Conservation (phyloP, 1,139 yeast species). For the Pichia sp. region DNA sequence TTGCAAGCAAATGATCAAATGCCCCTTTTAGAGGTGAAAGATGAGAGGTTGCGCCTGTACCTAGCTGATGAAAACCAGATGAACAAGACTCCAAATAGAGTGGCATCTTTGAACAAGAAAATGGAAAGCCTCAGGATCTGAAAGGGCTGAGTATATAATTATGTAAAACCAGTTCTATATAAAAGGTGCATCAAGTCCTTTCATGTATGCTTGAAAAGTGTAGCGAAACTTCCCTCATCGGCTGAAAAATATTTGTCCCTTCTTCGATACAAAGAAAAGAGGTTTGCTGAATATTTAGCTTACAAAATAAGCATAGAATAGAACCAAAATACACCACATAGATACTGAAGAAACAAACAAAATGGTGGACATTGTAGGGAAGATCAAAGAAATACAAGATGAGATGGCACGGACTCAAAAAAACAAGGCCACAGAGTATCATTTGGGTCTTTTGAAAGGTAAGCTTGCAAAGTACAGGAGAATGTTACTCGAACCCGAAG, state of each 20-base stretch:
- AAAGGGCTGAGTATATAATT: background rate
- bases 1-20: conserved; percentile 60
- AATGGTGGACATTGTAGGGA: conserved; percentile 46
- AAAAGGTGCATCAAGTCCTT: background rate
- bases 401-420: conserved; percentile 94
- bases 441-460: conserved; percentile 88
- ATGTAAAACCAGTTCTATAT: too few species aligned
- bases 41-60: conserved; percentile 63
- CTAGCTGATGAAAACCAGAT: conserved; percentile 51
- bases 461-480: conserved; percentile 92
- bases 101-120: conserved; percentile 10
- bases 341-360: background rate
- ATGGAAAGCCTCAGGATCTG: conserved; percentile 12
- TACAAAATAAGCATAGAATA: background rate
- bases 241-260: background rate
- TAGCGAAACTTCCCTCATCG: background rate
- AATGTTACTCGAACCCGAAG: conserved; percentile 86
- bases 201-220: background rate
- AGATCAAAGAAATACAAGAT: conserved; percentile 85
- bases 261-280: background rate
- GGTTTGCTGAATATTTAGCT: background rate
- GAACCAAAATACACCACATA: too few species aligned
- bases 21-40: conserved; percentile 52
- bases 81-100: conserved; percentile 10
- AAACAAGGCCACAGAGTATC: conserved; percentile 97